phyloP scores from a whole-genome alignment of 2,329 filamentous ascomycete genomes.

The Talaromyces pinophilus region DNA sequence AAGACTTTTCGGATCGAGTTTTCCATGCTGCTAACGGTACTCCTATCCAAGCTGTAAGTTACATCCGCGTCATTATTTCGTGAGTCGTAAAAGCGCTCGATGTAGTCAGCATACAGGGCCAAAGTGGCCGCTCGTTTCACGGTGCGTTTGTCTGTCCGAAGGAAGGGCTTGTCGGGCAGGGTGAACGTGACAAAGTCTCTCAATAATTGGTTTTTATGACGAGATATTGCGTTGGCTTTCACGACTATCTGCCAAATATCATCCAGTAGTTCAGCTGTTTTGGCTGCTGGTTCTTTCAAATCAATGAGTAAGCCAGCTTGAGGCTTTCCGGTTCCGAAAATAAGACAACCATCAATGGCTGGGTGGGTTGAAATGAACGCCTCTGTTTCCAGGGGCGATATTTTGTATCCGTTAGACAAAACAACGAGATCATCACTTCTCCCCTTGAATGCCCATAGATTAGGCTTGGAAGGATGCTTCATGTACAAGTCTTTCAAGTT shows the following conservation, averaged over 20 bases:
- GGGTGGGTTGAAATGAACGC: constrained; percentile 25
- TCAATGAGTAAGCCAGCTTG: constrained; percentile 27
- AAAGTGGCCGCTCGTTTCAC: constrained; percentile 16
- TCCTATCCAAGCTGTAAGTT: background rate
- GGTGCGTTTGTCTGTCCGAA: constrained; percentile 17
- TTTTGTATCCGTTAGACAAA: constrained; percentile 29
- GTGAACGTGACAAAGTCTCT: constrained; percentile 18
- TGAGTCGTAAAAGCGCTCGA: constrained; percentile 17
- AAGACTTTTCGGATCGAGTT: constrained; percentile 1
- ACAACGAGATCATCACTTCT: constrained; percentile 31
- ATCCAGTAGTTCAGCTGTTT: constrained; percentile 5
- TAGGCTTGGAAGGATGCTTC: constrained; percentile 27
- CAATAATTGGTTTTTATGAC: constrained; percentile 18
- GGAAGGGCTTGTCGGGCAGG: constrained; percentile 7
- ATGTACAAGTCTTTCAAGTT: constrained; percentile 28
- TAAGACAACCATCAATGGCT: constrained; percentile 23
- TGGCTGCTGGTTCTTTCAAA: constrained; percentile 5
- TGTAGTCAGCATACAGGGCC: constrained; percentile 15
- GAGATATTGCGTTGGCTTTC: constrained; percentile 10
- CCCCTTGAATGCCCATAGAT: constrained; percentile 30
- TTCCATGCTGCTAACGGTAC: background rate
- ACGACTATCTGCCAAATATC: constrained; percentile 5
- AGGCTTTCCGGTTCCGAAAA: constrained; percentile 27
- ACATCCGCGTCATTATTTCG: background rate
- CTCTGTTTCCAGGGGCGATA: constrained; percentile 26